Evolutionary conservation across 768 basidiomycete genomes (phyloP).

Genomic region (Nevesoporus exiguus): DNA sequence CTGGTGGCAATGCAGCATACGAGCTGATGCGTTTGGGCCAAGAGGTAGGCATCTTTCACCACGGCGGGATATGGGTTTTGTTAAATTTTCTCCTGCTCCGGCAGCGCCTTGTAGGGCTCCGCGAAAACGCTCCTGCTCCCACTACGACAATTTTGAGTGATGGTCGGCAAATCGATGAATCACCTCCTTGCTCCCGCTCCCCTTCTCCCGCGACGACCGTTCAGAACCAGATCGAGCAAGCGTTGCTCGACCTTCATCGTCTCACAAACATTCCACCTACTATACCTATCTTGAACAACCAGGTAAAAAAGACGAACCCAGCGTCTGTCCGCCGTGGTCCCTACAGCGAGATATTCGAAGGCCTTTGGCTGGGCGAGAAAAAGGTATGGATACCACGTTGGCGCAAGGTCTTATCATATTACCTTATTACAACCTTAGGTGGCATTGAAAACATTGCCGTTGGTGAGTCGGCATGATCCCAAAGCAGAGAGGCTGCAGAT

Average conservation of each 20-base stretch:
- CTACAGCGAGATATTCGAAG: slow-evolving; percentile 54
- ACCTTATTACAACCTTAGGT: slow-evolving; percentile 39
- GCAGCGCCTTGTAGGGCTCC: slow-evolving; percentile 26
- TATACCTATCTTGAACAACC: slow-evolving; percentile 51
- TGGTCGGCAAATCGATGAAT: slow-evolving; percentile 20
- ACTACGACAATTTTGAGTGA: slow-evolving; percentile 17
- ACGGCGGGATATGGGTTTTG: neutral
- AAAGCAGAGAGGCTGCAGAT: slow-evolving; percentile 40
- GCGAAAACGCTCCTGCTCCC: neutral
- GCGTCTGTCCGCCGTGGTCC: slow-evolving; percentile 47
- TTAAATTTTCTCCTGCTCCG: neutral
- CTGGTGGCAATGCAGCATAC: slow-evolving; percentile 41
- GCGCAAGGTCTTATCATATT: neutral
- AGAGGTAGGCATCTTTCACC: slow-evolving; percentile 30
- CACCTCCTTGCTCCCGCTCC: slow-evolving; percentile 19
- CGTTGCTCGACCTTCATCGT: slow-evolving; percentile 45
- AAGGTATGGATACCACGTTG: slow-evolving; percentile 34
- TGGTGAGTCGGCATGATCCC: slow-evolving; percentile 42
- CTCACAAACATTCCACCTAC: slow-evolving; percentile 52
- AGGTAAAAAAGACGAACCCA: slow-evolving; percentile 38
- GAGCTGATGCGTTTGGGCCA: slow-evolving; percentile 54
- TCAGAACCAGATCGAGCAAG: slow-evolving; percentile 42
- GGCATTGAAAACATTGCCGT: slow-evolving; percentile 53
- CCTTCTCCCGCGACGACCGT: slow-evolving; percentile 25
- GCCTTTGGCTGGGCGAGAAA: slow-evolving; percentile 52